phyloP scores from a whole-genome alignment of 345 rosid genomes.

The Eutrema japonicum region DNA sequence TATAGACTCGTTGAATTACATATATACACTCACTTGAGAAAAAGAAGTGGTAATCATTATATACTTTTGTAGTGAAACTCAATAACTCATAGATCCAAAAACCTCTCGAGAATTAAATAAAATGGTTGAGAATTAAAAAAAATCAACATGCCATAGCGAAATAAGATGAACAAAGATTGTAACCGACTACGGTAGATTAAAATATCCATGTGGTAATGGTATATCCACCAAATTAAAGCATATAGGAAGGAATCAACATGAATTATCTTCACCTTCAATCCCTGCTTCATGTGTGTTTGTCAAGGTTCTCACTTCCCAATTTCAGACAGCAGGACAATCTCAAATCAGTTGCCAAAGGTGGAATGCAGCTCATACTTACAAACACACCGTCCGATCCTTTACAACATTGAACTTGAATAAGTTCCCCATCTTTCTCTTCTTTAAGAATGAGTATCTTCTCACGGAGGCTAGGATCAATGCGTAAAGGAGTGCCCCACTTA shows the following conservation, averaged over 20 bases:
- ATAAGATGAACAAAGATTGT: too few relatives aligned
- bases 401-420: neutral
- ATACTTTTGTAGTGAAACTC: too few relatives aligned
- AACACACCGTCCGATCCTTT: neutral
- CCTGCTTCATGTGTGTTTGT: neutral
- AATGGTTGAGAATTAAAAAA: too few relatives aligned
- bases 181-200: neutral
- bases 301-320: neutral
- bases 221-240: neutral
- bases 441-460: neutral
- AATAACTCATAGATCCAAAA: too few relatives aligned
- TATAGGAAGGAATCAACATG: conserved; percentile 6
- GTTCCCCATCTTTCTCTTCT: neutral
- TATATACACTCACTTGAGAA: too few relatives aligned
- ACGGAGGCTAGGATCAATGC: neutral
- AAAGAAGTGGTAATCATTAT: too few relatives aligned
- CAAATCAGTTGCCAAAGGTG: neutral
- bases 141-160: too few relatives aligned
- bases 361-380: neutral
- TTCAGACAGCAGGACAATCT: neutral
- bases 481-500: neutral
- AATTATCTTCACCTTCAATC: too few relatives aligned
- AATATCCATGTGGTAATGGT: neutral
- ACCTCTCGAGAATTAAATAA: too few relatives aligned
- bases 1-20: too few relatives aligned